These are phyloP conservation scores for Vigna hirtella DNA, from an alignment of 306 rosid species.

Conservation along the genomic window DNA sequence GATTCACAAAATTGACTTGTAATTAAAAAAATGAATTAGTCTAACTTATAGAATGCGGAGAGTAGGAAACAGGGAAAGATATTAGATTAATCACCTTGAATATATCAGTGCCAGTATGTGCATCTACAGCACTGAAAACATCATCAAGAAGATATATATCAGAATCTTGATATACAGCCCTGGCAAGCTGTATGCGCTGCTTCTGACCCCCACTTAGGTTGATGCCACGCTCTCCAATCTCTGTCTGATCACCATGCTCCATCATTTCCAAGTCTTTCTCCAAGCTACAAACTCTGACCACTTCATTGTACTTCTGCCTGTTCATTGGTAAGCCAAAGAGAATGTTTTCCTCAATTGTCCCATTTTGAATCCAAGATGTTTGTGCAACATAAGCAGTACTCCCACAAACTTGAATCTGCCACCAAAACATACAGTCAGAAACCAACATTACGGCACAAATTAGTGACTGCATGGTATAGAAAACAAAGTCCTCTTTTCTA, in stretches of 20 bases:
- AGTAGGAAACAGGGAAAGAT: conserved; percentile 10
- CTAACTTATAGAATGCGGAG: neutral
- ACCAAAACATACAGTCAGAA: conserved; percentile 20
- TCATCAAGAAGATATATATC: conserved; percentile 95
- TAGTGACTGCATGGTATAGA: conserved; percentile 7
- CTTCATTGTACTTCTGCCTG: conserved; percentile 69
- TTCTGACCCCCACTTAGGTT: conserved; percentile 98
- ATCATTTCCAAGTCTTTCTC: conserved; percentile 94
- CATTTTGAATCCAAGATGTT: conserved; percentile 98
- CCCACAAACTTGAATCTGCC: conserved; percentile 88
- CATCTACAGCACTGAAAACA: conserved; percentile 97
- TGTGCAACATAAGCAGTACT: conserved; percentile 91
- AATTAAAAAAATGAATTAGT: neutral
- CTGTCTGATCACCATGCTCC: conserved; percentile 94
- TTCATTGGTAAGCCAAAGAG: conserved; percentile 82
- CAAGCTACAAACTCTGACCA: conserved; percentile 81
- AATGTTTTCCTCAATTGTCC: conserved; percentile 92
- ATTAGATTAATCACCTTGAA: conserved; percentile 66
- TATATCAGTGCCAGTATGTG: conserved; percentile 94
- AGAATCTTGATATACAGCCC: conserved; percentile 90
- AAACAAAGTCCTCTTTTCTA: neutral
- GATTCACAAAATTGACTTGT: conserved; percentile 29
- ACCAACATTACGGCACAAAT: neutral
- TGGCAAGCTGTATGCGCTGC: conserved; percentile 93
- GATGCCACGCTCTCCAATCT: conserved; percentile 99